Conservation (phyloP, 2,329 filamentous ascomycete species). For the Achaetomium macrosporum region DNA sequence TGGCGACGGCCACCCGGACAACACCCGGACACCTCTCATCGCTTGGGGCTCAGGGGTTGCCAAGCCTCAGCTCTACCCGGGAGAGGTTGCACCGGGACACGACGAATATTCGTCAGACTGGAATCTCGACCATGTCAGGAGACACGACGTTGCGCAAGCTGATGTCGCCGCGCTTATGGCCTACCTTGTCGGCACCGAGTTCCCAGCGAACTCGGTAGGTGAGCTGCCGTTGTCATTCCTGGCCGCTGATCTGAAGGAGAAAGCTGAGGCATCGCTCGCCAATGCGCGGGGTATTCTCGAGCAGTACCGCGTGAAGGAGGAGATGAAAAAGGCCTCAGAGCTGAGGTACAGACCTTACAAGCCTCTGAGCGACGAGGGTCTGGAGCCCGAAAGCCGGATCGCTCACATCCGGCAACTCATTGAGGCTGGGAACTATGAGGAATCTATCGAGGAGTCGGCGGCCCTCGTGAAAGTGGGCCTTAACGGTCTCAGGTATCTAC, state of each 20-base stretch:
- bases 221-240: slow-evolving; percentile 83
- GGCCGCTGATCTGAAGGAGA: slow-evolving; percentile 63
- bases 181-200: slow-evolving; percentile 79
- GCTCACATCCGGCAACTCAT: slow-evolving; percentile 64
- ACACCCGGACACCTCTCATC: slow-evolving; percentile 88
- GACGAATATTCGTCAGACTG: slow-evolving; percentile 90
- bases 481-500: slow-evolving; percentile 82
- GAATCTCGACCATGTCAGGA: slow-evolving; percentile 70
- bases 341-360: slow-evolving; percentile 72
- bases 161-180: slow-evolving; percentile 95
- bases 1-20: slow-evolving; percentile 94
- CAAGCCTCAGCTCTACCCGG: slow-evolving; percentile 55
- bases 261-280: slow-evolving; percentile 75
- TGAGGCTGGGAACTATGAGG: slow-evolving; percentile 57
- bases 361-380: slow-evolving; percentile 57
- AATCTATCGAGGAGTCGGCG: slow-evolving; percentile 73
- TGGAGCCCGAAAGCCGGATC: slow-evolving; percentile 62
- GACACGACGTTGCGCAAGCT: slow-evolving; percentile 89
- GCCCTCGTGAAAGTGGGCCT: slow-evolving; percentile 71
- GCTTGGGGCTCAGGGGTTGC: slow-evolving; percentile 91
- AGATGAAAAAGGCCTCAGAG: slow-evolving; percentile 68
- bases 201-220: slow-evolving; percentile 93
- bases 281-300: slow-evolving; percentile 87
- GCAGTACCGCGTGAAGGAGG: slow-evolving; percentile 94
- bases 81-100: slow-evolving; percentile 66